Conservation (phyloP, 2,329 filamentous ascomycete genomes). For the Neopestalotiopsis sp. region DNA sequence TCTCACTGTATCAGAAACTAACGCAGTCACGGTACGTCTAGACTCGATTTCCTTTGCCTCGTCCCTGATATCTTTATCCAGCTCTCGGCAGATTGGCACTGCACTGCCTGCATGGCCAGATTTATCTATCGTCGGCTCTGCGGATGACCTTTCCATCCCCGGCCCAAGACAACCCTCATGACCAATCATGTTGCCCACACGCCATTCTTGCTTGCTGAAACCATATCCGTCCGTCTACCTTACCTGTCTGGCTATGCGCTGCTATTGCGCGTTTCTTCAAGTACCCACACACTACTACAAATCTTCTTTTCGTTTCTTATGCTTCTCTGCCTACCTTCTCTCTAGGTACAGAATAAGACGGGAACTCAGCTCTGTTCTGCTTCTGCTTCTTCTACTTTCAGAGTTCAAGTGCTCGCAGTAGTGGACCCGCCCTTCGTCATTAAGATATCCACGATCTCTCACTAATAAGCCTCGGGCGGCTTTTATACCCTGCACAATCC, state of each 20-base stretch:
- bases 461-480: not conserved
- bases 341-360: not conserved
- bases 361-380: not conserved
- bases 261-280: constrained; percentile 13
- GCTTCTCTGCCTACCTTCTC: not conserved
- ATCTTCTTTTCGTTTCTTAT: not conserved
- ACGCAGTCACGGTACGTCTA: constrained; percentile 15
- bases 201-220: constrained; percentile 24
- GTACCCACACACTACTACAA: constrained; percentile 33
- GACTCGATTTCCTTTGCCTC: constrained; percentile 20
- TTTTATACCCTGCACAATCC: constrained; percentile 5
- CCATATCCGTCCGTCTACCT: constrained; percentile 32
- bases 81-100: constrained; percentile 32
- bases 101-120: constrained; percentile 22
- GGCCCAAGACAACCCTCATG: constrained; percentile 21
- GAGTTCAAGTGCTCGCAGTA: constrained; percentile 6
- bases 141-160: constrained; percentile 35
- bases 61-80: constrained; percentile 30
- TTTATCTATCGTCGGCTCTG: constrained; percentile 33
- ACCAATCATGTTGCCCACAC: constrained; percentile 33
- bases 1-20: constrained; percentile 5
- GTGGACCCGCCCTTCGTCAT: constrained; percentile 11
- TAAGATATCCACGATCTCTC: not conserved
- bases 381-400: not conserved
- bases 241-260: constrained; percentile 29